Evolutionary conservation across 371 early-diverging fungal genomes (phyloP), one percentile per base, ranked within the genome.

Genomic region (Funneliformis caledonium): DNA sequence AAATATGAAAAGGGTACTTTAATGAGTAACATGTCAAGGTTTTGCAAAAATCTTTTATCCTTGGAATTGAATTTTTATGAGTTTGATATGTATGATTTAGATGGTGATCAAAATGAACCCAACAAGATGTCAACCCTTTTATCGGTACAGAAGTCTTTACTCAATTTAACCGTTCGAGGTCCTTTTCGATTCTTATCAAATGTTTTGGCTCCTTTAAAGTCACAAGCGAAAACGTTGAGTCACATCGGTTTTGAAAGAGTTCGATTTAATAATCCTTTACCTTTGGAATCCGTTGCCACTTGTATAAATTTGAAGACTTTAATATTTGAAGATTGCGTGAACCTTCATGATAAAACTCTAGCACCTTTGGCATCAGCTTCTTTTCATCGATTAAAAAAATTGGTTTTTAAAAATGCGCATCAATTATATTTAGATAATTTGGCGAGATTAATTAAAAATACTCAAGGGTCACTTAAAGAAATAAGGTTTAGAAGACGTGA

Each of bases 31-130:
- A 72, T 72, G 72, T 72, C 72, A 47, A 45, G 7, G 43, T 14
- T 22, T 4, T 72, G 72, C 10, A 72, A 47, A 43, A 43, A 47
- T 47, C 43, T 72, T 26, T 5, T 2, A 22, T 4, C 72, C 0
- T 43, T 72, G 12, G 45, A 72, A 47, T 47, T 72, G 6, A 72
- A 72, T n/a, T 72, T 72, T 47, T 43, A 47, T 16, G 47, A 47
- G 5, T 47, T 37, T 47, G 72, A 72, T n/a, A 72, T 72, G 47
- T 72, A 72, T 69, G 69, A 69, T 72, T 43, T 43, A 12, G n/a
- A 72, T 47, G 72, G 72, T 6, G 72, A 72, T 47, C 26, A 45
- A 47, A 72, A 26, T 6, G 72, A 72, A 8, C 26, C 72, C 4
- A 72, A 43, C 6, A 3, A 1, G 6, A 72, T 72, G 48, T 26